Percentiles rank a stretch among this genome's conserved stretches.
phyloP scores from a whole-genome alignment of 306 rosid species.

The Pueraria montana region DNA sequence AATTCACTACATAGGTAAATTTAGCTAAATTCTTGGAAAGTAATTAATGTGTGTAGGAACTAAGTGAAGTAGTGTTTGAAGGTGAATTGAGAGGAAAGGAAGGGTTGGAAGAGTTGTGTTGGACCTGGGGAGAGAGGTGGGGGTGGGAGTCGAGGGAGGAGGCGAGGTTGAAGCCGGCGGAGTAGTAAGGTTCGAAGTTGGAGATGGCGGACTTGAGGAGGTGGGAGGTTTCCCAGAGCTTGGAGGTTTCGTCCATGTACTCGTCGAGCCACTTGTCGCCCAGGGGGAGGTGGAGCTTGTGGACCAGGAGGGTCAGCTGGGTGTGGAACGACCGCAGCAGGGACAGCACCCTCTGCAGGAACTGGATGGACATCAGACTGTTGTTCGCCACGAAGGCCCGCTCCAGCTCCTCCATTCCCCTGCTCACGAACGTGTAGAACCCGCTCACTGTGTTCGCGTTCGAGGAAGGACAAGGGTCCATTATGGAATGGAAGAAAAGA shows the following conservation, averaged over 20 bases:
- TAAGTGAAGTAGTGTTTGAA: too few species aligned
- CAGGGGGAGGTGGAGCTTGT: conserved; percentile 86
- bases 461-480: conserved; percentile 77
- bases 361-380: conserved; percentile 87
- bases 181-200: conserved; percentile 71
- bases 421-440: conserved; percentile 79
- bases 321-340: conserved; percentile 90
- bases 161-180: conserved; percentile 72
- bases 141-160: conserved; percentile 69
- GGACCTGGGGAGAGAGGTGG: conserved; percentile 41
- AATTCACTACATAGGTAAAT: too few species aligned
- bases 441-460: conserved; percentile 91
- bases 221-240: conserved; percentile 94
- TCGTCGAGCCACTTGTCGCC: conserved; percentile 99
- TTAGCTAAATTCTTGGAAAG: too few species aligned
- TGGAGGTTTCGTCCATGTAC: conserved; percentile 95
- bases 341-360: conserved; percentile 84
- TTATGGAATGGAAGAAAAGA: conserved; percentile 13
- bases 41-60: too few species aligned
- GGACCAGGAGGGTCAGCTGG: conserved; percentile 79
- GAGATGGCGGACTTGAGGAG: conserved; percentile 86
- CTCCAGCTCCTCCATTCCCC: conserved; percentile 93
- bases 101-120: not conserved
- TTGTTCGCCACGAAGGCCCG: conserved; percentile 66
- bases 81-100: too few species aligned